Percentiles rank a stretch among this genome's conserved stretches.
Conservation (phyloP, 2,329 filamentous ascomycete genomes). For the Sporothrix brunneoviolacea region DNA sequence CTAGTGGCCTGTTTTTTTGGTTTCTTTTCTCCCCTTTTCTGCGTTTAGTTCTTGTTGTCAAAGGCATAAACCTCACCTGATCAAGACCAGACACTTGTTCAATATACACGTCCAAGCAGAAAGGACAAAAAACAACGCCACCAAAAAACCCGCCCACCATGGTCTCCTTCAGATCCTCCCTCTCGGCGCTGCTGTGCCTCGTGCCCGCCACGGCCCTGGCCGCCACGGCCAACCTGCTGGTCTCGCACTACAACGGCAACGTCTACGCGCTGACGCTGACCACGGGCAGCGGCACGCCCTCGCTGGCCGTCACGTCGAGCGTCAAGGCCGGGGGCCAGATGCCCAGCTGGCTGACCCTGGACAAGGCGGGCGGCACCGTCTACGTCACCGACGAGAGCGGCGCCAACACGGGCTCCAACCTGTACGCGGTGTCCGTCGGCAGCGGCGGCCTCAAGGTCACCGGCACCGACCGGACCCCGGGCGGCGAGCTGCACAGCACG, state of each 20-base stretch:
- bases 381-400: constrained; percentile 32
- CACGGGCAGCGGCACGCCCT: constrained; percentile 20
- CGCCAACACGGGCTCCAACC: constrained; percentile 29
- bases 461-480: constrained; percentile 27
- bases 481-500: constrained; percentile 35
- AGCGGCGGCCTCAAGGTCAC: constrained; percentile 27
- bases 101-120: background rate
- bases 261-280: constrained; percentile 31
- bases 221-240: constrained; percentile 25
- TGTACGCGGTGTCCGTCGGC: constrained; percentile 29
- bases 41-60: background rate
- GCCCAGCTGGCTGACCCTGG: constrained; percentile 33
- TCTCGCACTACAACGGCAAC: constrained; percentile 34
- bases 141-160: constrained; percentile 9
- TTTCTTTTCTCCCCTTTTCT: background rate
- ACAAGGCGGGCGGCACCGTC: constrained; percentile 26
- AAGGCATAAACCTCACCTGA: constrained; percentile 1
- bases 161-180: constrained; percentile 12
- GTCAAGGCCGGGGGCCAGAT: constrained; percentile 28
- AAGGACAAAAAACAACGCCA: background rate
- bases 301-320: constrained; percentile 24
- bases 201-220: constrained; percentile 13
- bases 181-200: constrained; percentile 16
- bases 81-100: background rate
- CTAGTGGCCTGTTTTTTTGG: background rate